Conservation (phyloP, 306 rosid genomes). For the Lotus japonicus region DNA sequence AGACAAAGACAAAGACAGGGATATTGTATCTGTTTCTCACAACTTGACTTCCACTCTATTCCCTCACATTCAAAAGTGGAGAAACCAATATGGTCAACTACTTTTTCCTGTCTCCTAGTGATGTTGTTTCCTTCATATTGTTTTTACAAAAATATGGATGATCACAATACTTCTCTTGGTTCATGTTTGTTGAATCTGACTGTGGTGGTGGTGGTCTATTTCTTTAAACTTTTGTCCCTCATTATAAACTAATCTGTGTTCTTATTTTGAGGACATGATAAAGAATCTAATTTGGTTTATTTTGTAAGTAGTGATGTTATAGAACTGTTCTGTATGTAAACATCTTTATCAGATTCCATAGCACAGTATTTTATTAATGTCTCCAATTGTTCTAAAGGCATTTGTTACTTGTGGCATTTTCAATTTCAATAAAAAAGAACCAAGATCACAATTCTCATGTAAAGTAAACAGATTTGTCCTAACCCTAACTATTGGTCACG, state of each 20-base stretch:
- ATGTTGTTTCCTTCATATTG: too few species aligned
- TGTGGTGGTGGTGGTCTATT: too few species aligned
- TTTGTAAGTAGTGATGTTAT: neutral
- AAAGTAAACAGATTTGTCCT: neutral
- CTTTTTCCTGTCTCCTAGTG: neutral
- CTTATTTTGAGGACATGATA: neutral
- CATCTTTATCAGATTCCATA: neutral
- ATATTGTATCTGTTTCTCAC: conserved; percentile 25
- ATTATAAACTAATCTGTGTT: neutral
- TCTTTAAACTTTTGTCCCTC: too few species aligned
- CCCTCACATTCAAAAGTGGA: conserved; percentile 51
- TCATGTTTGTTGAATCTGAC: too few species aligned
- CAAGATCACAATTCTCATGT: neutral
- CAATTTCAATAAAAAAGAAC: neutral
- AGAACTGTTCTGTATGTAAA: neutral
- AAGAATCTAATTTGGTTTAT: too few species aligned
- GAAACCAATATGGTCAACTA: conserved; percentile 38
- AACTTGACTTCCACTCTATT: conserved; percentile 41
- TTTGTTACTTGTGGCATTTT: neutral
- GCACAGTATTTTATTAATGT: neutral
- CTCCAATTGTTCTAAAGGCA: neutral
- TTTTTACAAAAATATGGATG: neutral
- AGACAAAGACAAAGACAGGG: neutral
- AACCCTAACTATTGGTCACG: neutral
- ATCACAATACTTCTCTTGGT: neutral